Conservation (phyloP, 768 basidiomycete species). For the Boletus bicolor region DNA sequence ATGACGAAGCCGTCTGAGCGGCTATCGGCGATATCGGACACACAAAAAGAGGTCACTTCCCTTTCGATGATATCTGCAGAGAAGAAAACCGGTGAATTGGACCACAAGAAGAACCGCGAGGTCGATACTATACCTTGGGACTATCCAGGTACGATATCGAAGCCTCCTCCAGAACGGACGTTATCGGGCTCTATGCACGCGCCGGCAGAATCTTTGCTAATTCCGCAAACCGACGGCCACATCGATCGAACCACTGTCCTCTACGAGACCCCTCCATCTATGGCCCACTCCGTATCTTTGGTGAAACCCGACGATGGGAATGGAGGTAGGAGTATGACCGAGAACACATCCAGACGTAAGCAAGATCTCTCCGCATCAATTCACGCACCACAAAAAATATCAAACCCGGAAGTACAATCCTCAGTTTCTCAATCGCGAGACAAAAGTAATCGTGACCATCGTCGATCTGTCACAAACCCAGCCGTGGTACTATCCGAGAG, state of each 20-base stretch:
- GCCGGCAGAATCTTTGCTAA: not conserved
- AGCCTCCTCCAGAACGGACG: conserved; percentile 1
- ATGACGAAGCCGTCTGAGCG: not conserved
- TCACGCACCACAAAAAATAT: conserved; percentile 6
- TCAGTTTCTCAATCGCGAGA: not conserved
- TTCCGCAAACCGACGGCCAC: not conserved
- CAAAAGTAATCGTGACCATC: not conserved
- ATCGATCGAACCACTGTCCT: not conserved
- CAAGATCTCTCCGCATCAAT: conserved; percentile 9
- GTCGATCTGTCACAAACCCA: not conserved
- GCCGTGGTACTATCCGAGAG: not conserved
- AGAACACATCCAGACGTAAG: not conserved
- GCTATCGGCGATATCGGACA: not conserved
- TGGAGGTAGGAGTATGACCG: not conserved
- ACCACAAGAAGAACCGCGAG: not conserved
- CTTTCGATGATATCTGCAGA: not conserved
- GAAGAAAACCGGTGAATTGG: not conserved
- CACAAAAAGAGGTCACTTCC: not conserved
- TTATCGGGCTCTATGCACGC: conserved; percentile 17
- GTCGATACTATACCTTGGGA: not conserved
- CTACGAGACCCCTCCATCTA: not conserved
- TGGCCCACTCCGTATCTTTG: not conserved
- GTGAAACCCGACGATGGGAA: not conserved
- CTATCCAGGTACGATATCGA: not conserved
- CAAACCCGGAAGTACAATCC: not conserved